Percentiles rank a stretch among this genome's conserved stretches.
Evolutionary conservation across 805 yeast species (phyloP).

Genomic region (Zygotorulaspora chibaensis): DNA sequence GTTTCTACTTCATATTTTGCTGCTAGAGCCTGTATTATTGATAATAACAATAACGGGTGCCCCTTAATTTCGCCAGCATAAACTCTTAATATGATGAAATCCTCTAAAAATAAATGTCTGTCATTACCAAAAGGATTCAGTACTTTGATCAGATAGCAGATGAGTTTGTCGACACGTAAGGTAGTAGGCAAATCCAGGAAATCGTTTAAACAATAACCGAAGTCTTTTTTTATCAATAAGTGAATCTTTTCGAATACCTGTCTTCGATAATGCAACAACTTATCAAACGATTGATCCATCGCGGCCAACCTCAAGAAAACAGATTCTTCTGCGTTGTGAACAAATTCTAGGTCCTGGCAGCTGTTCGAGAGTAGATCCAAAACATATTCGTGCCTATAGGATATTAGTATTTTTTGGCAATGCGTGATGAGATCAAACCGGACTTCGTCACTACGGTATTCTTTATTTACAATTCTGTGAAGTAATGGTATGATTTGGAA

Average conservation of each 20-base stretch:
- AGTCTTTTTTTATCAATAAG: slow-evolving; percentile 8
- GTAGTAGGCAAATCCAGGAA: slow-evolving; percentile 17
- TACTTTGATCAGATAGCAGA: slow-evolving; percentile 13
- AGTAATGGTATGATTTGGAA: slow-evolving; percentile 11
- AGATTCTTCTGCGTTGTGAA: slow-evolving; percentile 19
- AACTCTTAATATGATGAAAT: slow-evolving; percentile 23
- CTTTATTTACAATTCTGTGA: slow-evolving; percentile 5
- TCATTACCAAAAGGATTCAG: slow-evolving; percentile 6
- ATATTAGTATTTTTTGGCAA: slow-evolving; percentile 14
- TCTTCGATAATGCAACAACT: slow-evolving; percentile 14
- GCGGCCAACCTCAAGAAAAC: slow-evolving; percentile 18
- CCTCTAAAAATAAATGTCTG: slow-evolving; percentile 14
- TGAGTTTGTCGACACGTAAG: slow-evolving; percentile 16
- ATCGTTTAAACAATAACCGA: slow-evolving; percentile 6
- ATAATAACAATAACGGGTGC: slow-evolving; percentile 18
- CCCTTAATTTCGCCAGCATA: slow-evolving; percentile 27
- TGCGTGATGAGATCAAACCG: slow-evolving; percentile 12
- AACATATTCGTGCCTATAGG: slow-evolving; percentile 18
- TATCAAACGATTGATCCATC: slow-evolving; percentile 20
- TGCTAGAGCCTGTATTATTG: slow-evolving; percentile 24
- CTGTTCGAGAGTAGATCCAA: slow-evolving; percentile 12
- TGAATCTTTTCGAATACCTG: slow-evolving; percentile 11
- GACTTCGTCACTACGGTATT: slow-evolving; percentile 1
- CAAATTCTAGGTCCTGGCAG: slow-evolving; percentile 11
- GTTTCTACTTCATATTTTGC: slow-evolving; percentile 15